Base-by-base conservation (phyloP, 148 eudicot genomes). In the Vaccinium vitisidaea region DNA sequence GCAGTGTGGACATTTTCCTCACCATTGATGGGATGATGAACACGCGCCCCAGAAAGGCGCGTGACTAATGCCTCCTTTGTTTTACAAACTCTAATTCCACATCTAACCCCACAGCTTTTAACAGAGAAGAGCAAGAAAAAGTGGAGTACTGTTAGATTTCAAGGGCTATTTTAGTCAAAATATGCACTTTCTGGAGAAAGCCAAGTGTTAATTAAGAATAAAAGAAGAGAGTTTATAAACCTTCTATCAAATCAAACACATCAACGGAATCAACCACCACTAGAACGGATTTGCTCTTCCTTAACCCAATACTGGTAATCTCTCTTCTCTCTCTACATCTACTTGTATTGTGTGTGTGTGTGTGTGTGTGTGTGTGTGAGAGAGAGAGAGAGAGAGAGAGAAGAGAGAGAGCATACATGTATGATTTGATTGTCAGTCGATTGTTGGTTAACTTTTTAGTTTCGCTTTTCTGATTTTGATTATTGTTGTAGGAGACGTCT, bases 231-330 rank as follows among this genome's bases (percentile, higher is more conserved):
- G 2, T 23, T 6, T 49, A 74, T 21, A 63, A 77, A 46, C 50
- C 27, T 84, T 84, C 85, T 50, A 25, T 46, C 82, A 52, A 77
- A 63, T 82, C 85, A 25, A 63, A 13, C 82, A 55, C 84, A 70
- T 52, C 85, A 46, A 30, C 63, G n/a, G 63, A 58, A 71, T 69
- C 83, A 84, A 54, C 79, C 32, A 48, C 32, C 56, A 49, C 46
- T 18, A 21, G 56, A 61, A 15, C 1, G 27, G 32, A 5, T 25
- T 85, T 73, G 39, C 32, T 67, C 58, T 39, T 49, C 18, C 21
- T 25, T 76, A 59, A 85, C 65, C 84, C 87, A 48, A 5, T 59
- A 39, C 36, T 15, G 4, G 54, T 65, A 67, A 48, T n/a, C 7
- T 73, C 49, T 32, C 50, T 14, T 71, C 49, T 39, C 54, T 82